Percentiles rank a stretch among this genome's conserved stretches.
Conservation (phyloP, 2,329 filamentous ascomycete genomes). For the Anisogramma anomala region DNA sequence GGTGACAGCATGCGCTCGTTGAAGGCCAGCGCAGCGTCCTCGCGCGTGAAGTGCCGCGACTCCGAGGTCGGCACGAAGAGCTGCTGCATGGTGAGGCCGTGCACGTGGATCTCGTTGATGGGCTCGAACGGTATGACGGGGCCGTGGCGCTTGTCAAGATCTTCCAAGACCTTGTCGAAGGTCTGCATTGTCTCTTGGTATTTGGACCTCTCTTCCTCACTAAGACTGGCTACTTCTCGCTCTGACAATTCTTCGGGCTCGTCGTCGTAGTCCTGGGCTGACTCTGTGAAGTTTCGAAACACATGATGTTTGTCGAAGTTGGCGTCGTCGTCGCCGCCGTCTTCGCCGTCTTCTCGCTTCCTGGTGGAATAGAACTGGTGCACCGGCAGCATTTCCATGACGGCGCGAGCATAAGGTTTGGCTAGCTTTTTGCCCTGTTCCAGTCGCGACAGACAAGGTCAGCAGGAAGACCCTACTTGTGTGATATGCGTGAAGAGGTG, state of each 20-base stretch:
- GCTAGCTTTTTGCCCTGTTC: slow-evolving; percentile 65
- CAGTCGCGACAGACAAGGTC: slow-evolving; percentile 11
- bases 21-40: slow-evolving; percentile 55
- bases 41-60: slow-evolving; percentile 51
- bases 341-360: too few species aligned
- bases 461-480: too few species aligned
- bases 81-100: slow-evolving; percentile 49
- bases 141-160: slow-evolving; percentile 37
- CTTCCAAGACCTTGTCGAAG: too few species aligned
- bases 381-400: slow-evolving; percentile 75
- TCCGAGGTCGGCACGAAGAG: slow-evolving; percentile 54
- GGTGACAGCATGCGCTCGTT: slow-evolving; percentile 47
- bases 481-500: slow-evolving; percentile 14
- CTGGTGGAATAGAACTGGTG: slow-evolving; percentile 43
- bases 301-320: too few species aligned
- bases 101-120: slow-evolving; percentile 54
- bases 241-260: too few species aligned
- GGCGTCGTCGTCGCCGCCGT: too few species aligned
- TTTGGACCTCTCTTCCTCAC: too few species aligned
- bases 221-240: too few species aligned
- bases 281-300: too few species aligned
- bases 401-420: slow-evolving; percentile 61
- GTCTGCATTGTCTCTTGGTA: too few species aligned
- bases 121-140: slow-evolving; percentile 39
- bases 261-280: too few species aligned